phyloP scores from a whole-genome alignment of 2,329 filamentous ascomycete species.

The Periconia sp. region DNA sequence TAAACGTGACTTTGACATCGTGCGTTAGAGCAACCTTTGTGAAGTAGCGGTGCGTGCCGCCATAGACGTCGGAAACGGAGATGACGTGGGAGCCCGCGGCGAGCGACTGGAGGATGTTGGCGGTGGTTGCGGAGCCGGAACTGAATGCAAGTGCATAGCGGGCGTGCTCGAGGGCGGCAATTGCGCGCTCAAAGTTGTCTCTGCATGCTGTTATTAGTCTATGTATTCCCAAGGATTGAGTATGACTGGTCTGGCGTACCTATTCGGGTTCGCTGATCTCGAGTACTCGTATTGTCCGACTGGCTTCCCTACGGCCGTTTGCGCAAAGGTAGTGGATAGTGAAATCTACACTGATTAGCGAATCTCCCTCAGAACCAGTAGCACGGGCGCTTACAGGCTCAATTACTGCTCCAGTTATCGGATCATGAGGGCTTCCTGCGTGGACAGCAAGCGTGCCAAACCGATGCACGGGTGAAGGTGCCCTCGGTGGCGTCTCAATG shows the following conservation, averaged over 20 bases:
- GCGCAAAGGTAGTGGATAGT: slow-evolving; percentile 94
- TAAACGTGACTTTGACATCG: slow-evolving; percentile 93
- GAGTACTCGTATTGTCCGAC: slow-evolving; percentile 93
- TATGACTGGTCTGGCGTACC: slow-evolving; percentile 43
- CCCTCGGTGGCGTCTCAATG: slow-evolving; percentile 75
- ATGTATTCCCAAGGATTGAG: not conserved
- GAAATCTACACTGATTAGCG: slow-evolving; percentile 68
- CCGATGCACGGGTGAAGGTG: slow-evolving; percentile 74
- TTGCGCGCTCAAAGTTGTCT: slow-evolving; percentile 88
- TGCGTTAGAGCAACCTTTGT: slow-evolving; percentile 96
- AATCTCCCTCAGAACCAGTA: not conserved
- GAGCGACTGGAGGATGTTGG: slow-evolving; percentile 89
- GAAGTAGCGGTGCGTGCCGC: slow-evolving; percentile 97
- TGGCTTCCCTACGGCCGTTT: slow-evolving; percentile 84
- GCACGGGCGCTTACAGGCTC: slow-evolving; percentile 64
- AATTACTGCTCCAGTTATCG: slow-evolving; percentile 92
- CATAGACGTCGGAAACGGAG: slow-evolving; percentile 96
- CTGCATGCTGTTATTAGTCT: slow-evolving; percentile 48
- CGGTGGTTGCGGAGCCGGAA: slow-evolving; percentile 92
- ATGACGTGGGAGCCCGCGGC: slow-evolving; percentile 92
- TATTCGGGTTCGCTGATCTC: slow-evolving; percentile 91
- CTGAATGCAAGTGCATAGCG: slow-evolving; percentile 93
- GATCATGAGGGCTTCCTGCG: slow-evolving; percentile 89
- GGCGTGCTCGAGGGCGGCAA: slow-evolving; percentile 91
- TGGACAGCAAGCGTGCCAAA: slow-evolving; percentile 97